These are phyloP conservation scores for Dalbergia oliveri DNA, from an alignment of 306 rosid genomes.

Conservation along the genomic window DNA sequence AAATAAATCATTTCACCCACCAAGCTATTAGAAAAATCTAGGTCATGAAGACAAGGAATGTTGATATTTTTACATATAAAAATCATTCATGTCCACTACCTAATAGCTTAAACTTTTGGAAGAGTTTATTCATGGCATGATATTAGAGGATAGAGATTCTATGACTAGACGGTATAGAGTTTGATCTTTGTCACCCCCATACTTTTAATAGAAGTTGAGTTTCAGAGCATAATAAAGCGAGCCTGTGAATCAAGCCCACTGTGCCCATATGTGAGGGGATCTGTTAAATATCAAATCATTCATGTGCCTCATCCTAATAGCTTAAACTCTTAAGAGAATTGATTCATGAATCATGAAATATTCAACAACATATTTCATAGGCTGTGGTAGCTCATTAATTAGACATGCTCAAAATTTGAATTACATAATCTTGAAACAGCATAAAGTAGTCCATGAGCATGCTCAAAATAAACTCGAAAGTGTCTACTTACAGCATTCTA, in stretches of 20 bases:
- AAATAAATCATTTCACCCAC: constrained; percentile 9
- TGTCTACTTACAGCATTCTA: constrained; percentile 23
- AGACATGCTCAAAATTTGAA: constrained; percentile 9
- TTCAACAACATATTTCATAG: constrained; percentile 20
- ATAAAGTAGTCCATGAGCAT: constrained; percentile 3
- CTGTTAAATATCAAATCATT: too few relatives aligned
- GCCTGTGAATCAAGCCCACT: too few relatives aligned
- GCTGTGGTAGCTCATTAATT: constrained; percentile 5
- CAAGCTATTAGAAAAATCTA: constrained; percentile 3
- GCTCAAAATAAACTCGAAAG: constrained; percentile 10
- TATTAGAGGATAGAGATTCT: too few relatives aligned
- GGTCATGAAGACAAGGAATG: background rate
- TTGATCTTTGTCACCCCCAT: too few relatives aligned
- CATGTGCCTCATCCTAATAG: too few relatives aligned
- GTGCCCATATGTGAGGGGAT: too few relatives aligned
- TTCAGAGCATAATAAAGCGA: too few relatives aligned
- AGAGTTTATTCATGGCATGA: too few relatives aligned
- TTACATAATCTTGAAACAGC: constrained; percentile 18
- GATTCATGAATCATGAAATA: background rate
- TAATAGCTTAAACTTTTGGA: too few relatives aligned
- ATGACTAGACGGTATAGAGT: too few relatives aligned
- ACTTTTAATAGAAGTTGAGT: too few relatives aligned
- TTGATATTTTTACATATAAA: background rate
- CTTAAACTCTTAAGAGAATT: background rate
- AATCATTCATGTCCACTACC: background rate